phyloP scores from a whole-genome alignment of 1,284 basidiomycete genomes.

The Ustilago bromivora region DNA sequence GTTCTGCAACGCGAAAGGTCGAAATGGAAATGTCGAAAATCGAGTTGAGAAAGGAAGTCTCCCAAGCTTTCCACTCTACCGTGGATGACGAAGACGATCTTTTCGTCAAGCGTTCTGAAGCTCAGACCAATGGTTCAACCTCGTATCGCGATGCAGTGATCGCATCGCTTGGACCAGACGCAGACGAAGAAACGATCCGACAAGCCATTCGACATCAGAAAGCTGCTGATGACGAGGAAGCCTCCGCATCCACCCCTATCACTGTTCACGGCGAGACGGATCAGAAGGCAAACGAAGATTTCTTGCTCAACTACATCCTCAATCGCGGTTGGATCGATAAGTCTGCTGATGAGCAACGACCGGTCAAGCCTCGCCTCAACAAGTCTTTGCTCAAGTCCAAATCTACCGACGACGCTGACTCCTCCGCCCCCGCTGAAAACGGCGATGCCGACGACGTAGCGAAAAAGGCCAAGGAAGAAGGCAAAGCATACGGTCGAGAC shows the following conservation, averaged over 20 bases:
- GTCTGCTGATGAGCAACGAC: slow-evolving; percentile 35
- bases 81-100: slow-evolving; percentile 71
- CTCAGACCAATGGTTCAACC: slow-evolving; percentile 79
- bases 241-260: slow-evolving; percentile 30
- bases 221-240: slow-evolving; percentile 29
- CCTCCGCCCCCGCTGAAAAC: slow-evolving; percentile 4
- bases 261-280: slow-evolving; percentile 56
- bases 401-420: slow-evolving; percentile 16
- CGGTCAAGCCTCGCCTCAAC: slow-evolving; percentile 40
- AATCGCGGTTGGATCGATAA: slow-evolving; percentile 68
- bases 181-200: slow-evolving; percentile 72
- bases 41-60: slow-evolving; percentile 81
- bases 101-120: slow-evolving; percentile 80
- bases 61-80: slow-evolving; percentile 79
- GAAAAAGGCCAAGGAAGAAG: not conserved
- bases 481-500: slow-evolving; percentile 50
- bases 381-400: slow-evolving; percentile 32
- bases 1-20: slow-evolving; percentile 5
- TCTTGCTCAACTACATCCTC: slow-evolving; percentile 76
- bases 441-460: slow-evolving; percentile 1
- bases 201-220: slow-evolving; percentile 48
- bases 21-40: slow-evolving; percentile 3
- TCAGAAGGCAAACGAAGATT: slow-evolving; percentile 78
- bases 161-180: slow-evolving; percentile 81
- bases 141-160: slow-evolving; percentile 85